phyloP scores from a whole-genome alignment of 495 filamentous ascomycete genomes.

The Sordaria brevicollis region DNA sequence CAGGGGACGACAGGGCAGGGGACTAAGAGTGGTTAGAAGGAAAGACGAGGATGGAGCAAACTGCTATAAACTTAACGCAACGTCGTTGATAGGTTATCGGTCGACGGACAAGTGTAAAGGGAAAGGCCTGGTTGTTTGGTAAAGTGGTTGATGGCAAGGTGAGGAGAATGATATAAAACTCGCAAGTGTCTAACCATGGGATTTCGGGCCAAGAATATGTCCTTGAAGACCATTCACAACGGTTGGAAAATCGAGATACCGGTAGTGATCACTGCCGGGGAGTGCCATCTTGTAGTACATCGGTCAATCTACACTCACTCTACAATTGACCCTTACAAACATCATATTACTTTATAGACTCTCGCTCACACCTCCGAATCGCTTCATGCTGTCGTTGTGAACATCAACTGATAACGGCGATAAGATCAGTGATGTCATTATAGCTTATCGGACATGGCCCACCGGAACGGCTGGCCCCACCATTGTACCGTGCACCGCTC shows the following conservation, averaged over 20 bases:
- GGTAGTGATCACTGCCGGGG: not conserved
- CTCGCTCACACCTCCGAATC: not conserved
- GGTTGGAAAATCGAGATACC: not conserved
- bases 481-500: not conserved
- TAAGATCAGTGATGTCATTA: not conserved
- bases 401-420: not conserved
- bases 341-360: not conserved
- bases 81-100: not conserved
- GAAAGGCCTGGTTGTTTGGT: not conserved
- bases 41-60: not conserved
- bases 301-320: too few relatives aligned
- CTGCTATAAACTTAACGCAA: not conserved
- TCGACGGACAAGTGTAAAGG: not conserved
- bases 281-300: not conserved
- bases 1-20: too few relatives aligned
- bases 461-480: not conserved
- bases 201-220: not conserved
- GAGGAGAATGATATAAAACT: not conserved
- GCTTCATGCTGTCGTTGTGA: not conserved
- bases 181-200: too few relatives aligned
- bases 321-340: too few relatives aligned
- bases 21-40: too few relatives aligned
- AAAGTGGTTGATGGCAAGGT: not conserved
- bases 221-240: not conserved
- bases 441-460: not conserved